Conservation (phyloP, 768 basidiomycete species). For the Russula griseocarnosa region DNA sequence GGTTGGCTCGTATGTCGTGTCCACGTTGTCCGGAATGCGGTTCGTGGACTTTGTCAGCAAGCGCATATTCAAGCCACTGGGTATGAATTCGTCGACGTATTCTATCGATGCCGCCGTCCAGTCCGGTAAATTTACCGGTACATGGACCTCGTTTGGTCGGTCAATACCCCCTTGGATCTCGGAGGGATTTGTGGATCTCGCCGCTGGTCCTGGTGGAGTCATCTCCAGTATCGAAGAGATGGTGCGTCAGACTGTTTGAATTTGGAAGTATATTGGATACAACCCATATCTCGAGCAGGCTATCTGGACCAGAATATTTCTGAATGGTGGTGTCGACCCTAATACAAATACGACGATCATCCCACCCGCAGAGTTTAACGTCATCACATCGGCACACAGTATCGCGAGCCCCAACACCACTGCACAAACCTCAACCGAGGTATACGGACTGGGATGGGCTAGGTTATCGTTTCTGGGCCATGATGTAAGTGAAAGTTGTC, state of each 20-base stretch:
- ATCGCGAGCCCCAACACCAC: conserved; percentile 29
- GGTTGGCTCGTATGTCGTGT: conserved; percentile 36
- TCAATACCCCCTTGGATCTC: conserved; percentile 35
- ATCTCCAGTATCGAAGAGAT: conserved; percentile 44
- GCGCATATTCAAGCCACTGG: conserved; percentile 41
- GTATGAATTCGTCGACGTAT: conserved; percentile 43
- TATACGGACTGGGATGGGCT: conserved; percentile 46
- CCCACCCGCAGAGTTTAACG: conserved; percentile 33
- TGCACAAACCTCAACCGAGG: conserved; percentile 25
- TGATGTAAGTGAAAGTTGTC: conserved; percentile 34
- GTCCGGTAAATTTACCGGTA: conserved; percentile 36
- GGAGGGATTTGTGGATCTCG: conserved; percentile 29
- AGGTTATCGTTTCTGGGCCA: conserved; percentile 40
- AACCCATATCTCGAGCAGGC: conserved; percentile 31
- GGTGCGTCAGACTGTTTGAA: conserved; percentile 33
- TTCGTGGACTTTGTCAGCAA: conserved; percentile 42
- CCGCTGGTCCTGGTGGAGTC: conserved; percentile 43
- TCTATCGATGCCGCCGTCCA: conserved; percentile 35
- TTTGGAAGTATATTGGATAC: neutral
- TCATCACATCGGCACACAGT: conserved; percentile 35
- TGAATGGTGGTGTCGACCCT: conserved; percentile 37
- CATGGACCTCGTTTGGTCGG: conserved; percentile 36
- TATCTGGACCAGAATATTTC: conserved; percentile 39
- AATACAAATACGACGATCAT: conserved; percentile 36
- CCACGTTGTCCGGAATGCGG: conserved; percentile 33